phyloP scores from a whole-genome alignment of 2,329 filamentous ascomycete genomes.

The Lomentospora prolificans region DNA sequence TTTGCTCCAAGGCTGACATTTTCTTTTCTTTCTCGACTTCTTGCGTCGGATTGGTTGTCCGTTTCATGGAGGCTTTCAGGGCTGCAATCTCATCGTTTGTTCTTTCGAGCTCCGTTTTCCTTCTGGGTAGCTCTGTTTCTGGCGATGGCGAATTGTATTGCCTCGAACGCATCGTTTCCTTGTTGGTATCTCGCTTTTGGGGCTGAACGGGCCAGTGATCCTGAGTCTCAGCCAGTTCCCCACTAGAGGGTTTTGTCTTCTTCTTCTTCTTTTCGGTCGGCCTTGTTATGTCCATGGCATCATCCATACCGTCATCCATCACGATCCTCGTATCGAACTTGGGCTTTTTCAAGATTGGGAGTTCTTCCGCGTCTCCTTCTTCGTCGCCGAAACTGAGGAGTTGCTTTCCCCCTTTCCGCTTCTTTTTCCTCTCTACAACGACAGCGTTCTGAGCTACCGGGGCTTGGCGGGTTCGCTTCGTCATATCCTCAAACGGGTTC shows the following conservation, averaged over 20 bases:
- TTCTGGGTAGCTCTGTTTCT: constrained; percentile 14
- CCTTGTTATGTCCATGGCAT: constrained; percentile 19
- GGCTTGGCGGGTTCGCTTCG: constrained; percentile 42
- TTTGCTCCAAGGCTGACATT: constrained; percentile 59
- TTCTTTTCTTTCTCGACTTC: constrained; percentile 44
- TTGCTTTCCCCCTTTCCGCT: constrained; percentile 64
- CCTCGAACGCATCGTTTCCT: constrained; percentile 10
- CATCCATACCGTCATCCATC: constrained; percentile 36
- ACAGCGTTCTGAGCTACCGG: constrained; percentile 16
- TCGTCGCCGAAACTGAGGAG: constrained; percentile 70
- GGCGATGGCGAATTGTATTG: constrained; percentile 8
- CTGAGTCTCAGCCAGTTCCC: constrained; percentile 2
- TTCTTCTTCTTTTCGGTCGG: constrained; percentile 21
- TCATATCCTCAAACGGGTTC: constrained; percentile 77
- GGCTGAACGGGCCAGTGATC: too few relatives aligned
- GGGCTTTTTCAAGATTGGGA: constrained; percentile 48
- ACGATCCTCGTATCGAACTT: constrained; percentile 74
- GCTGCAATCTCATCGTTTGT: constrained; percentile 75
- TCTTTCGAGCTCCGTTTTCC: constrained; percentile 49
- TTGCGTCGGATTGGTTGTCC: constrained; percentile 39
- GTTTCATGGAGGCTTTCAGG: constrained; percentile 72
- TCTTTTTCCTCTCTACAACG: constrained; percentile 43
- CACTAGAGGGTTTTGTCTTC: constrained; percentile 14
- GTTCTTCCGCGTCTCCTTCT: constrained; percentile 43
- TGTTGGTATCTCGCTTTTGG: background rate